Conservation (phyloP, 805 yeast species). For the Hanseniaspora lindneri region DNA sequence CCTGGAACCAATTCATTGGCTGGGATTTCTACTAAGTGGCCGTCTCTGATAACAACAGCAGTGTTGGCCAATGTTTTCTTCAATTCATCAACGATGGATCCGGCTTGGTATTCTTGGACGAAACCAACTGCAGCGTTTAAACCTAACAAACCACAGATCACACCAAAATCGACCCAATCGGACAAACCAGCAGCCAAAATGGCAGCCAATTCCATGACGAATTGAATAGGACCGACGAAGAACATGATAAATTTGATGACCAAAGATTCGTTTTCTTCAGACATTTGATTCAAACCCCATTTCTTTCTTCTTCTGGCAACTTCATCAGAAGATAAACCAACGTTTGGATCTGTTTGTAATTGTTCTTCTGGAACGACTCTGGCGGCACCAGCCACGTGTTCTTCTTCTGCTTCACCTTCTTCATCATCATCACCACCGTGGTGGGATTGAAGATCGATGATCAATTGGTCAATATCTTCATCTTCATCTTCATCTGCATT, state of each 20-base stretch:
- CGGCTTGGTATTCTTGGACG: conserved; percentile 95
- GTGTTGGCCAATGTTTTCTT: conserved; percentile 88
- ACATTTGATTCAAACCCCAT: conserved; percentile 82
- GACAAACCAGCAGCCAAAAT: conserved; percentile 88
- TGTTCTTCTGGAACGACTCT: conserved; percentile 79
- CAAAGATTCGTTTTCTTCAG: conserved; percentile 74
- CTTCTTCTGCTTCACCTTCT: conserved; percentile 37
- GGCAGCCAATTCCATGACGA: conserved; percentile 96
- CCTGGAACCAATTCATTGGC: conserved; percentile 89
- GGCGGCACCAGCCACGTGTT: conserved; percentile 44
- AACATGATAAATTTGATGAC: conserved; percentile 70
- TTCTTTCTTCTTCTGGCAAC: conserved; percentile 76
- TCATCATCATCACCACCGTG: conserved; percentile 40
- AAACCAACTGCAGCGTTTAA: conserved; percentile 91
- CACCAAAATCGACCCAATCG: conserved; percentile 99
- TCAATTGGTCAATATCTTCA: conserved; percentile 60
- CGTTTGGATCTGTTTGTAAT: conserved; percentile 66
- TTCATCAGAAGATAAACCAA: conserved; percentile 69
- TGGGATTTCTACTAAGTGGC: conserved; percentile 59
- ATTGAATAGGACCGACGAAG: conserved; percentile 91
- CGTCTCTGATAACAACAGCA: conserved; percentile 77
- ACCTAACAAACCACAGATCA: conserved; percentile 73
- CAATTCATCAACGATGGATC: conserved; percentile 92
- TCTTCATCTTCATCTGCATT: conserved; percentile 41
- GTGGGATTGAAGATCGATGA: conserved; percentile 63